phyloP scores from a whole-genome alignment of 257 asterid genomes.

The Orobanche coerulescens region DNA sequence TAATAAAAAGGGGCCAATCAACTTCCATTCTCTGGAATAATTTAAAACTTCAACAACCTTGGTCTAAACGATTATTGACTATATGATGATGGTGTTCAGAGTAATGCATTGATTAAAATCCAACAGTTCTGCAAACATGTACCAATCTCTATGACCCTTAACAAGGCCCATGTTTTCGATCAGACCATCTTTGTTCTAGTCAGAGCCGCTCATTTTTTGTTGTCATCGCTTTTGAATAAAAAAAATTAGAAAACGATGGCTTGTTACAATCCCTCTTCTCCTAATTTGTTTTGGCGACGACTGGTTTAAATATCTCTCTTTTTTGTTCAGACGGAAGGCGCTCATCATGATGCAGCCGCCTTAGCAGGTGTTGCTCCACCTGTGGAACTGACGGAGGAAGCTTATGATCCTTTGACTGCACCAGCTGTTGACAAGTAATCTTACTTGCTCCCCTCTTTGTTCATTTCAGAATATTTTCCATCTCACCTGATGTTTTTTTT shows the following conservation, averaged over 20 bases:
- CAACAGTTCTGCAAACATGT: neutral
- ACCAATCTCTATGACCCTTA: no score
- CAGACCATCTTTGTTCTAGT: neutral
- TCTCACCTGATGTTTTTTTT: neutral
- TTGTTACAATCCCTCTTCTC: neutral
- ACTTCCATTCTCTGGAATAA: neutral
- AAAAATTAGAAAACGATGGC: neutral
- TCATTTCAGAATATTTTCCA: no score
- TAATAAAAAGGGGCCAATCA: neutral
- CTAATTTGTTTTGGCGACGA: neutral
- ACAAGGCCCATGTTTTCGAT: no score
- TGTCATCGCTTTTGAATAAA: neutral
- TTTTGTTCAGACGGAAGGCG: constrained; percentile 53
- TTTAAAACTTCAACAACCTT: neutral
- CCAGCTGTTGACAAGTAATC: constrained; percentile 87
- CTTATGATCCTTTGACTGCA: constrained; percentile 75
- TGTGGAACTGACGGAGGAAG: constrained; percentile 70
- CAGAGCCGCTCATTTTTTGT: neutral
- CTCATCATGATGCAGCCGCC: constrained; percentile 58
- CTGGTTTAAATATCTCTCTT: constrained; percentile 3
- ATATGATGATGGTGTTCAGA: neutral
- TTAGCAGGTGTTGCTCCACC: constrained; percentile 52
- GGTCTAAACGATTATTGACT: neutral
- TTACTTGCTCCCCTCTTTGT: neutral
- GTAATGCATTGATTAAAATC: constrained; percentile 1